Evolutionary conservation across 208 protist species (phyloP).

Genomic region (Balamuthia mandrillaris): DNA sequence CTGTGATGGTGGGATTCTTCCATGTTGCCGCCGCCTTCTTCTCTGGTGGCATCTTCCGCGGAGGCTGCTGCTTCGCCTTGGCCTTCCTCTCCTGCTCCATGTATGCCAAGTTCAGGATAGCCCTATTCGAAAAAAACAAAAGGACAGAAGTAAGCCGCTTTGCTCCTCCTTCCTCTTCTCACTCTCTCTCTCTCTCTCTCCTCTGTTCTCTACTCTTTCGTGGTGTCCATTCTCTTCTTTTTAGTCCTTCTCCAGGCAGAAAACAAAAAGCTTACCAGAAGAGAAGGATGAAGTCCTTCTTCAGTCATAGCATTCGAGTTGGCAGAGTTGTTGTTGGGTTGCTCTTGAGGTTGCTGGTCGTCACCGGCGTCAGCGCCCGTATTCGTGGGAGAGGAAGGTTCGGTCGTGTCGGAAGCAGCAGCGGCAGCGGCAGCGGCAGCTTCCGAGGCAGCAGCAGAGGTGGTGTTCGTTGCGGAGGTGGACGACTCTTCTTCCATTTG

Average conservation of each 20-base stretch:
- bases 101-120: no score
- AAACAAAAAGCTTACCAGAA: background rate
- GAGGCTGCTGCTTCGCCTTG: no score
- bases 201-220: background rate
- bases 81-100: no score
- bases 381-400: background rate
- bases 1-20: background rate
- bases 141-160: no score
- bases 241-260: background rate
- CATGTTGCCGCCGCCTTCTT: no score
- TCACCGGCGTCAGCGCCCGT: background rate
- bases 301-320: background rate
- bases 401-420: background rate
- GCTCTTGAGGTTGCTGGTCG: background rate
- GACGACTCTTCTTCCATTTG: no score
- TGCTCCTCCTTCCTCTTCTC: no score
- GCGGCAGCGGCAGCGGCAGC: no score
- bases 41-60: no score
- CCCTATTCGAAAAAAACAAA: no score
- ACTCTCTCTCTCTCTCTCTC: background rate
- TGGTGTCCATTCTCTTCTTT: background rate
- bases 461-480: no score
- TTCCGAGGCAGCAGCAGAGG: no score
- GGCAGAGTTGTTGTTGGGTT: background rate
- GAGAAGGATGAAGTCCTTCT: background rate